Conservation (phyloP, 1,284 basidiomycete species). For the Ganoderma leucocontextum region DNA sequence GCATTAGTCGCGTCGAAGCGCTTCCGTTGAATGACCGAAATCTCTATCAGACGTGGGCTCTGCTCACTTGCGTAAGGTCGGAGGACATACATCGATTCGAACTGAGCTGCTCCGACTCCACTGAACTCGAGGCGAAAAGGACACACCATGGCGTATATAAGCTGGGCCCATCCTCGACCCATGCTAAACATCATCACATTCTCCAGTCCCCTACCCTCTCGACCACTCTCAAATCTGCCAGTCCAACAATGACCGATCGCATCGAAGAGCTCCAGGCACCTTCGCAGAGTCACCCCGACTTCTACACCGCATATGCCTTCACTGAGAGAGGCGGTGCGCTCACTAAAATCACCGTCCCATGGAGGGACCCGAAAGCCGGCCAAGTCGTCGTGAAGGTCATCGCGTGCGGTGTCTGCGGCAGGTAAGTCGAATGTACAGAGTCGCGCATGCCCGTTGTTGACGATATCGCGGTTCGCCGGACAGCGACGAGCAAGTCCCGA, state of each 20-base stretch:
- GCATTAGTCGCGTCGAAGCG: background rate
- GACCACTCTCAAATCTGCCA: background rate
- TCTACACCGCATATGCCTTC: conserved; percentile 39
- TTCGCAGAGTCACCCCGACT: conserved; percentile 25
- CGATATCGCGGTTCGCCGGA: background rate
- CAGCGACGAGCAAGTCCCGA: conserved; percentile 35
- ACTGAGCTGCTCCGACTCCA: background rate
- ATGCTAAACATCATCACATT: background rate
- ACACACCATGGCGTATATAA: background rate
- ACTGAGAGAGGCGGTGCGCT: conserved; percentile 30
- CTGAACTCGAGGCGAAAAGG: background rate
- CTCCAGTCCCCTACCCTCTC: background rate
- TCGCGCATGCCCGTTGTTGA: background rate
- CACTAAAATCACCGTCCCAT: conserved; percentile 32
- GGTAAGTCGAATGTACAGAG: conserved; percentile 21
- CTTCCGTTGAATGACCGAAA: background rate
- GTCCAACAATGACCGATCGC: background rate
- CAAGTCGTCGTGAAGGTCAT: conserved; percentile 39
- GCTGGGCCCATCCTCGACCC: background rate
- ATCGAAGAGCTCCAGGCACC: background rate
- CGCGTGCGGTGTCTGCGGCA: conserved; percentile 40
- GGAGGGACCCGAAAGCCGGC: conserved; percentile 35
- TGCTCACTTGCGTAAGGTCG: background rate
- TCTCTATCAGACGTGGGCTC: background rate
- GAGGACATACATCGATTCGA: background rate